Evolutionary conservation across 2,329 filamentous ascomycete genomes (phyloP).

Genomic region (Cladophialophora exuberans): DNA sequence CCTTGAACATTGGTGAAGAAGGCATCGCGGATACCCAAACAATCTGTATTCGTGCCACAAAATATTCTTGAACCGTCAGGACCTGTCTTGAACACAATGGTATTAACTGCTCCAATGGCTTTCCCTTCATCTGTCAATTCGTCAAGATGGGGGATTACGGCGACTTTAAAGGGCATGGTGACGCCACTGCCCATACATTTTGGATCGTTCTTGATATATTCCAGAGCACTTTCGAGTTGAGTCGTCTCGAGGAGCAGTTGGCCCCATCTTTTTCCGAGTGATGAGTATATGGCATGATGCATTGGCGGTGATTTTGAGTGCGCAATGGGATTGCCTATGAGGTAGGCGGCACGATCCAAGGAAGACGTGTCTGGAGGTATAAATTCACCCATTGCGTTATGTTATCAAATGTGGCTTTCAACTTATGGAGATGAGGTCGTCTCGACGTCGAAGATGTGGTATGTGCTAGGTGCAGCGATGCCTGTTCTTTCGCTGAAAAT

Average conservation of each 20-base stretch:
- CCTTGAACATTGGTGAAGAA: slow-evolving; percentile 59
- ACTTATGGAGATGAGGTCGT: neutral
- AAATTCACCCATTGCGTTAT: slow-evolving; percentile 15
- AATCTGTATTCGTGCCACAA: slow-evolving; percentile 81
- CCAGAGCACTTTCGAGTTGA: slow-evolving; percentile 39
- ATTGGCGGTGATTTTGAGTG: slow-evolving; percentile 61
- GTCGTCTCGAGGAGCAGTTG: slow-evolving; percentile 43
- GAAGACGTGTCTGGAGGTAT: slow-evolving; percentile 33
- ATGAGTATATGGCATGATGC: slow-evolving; percentile 58
- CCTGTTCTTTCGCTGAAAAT: no score
- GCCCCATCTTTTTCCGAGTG: slow-evolving; percentile 56
- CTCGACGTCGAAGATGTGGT: no score
- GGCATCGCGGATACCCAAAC: slow-evolving; percentile 74
- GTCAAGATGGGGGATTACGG: slow-evolving; percentile 74
- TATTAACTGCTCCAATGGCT: slow-evolving; percentile 79
- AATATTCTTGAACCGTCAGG: slow-evolving; percentile 52
- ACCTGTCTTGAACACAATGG: slow-evolving; percentile 64
- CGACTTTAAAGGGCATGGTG: slow-evolving; percentile 81
- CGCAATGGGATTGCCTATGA: slow-evolving; percentile 60
- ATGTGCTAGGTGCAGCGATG: no score
- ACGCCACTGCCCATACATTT: slow-evolving; percentile 66
- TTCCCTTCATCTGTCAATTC: slow-evolving; percentile 72
- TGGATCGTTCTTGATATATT: slow-evolving; percentile 39
- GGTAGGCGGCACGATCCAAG: slow-evolving; percentile 56
- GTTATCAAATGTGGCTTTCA: neutral